Evolutionary conservation across 805 yeast genomes (phyloP).

Genomic region (Wickerhamiella kurtzmanii): DNA sequence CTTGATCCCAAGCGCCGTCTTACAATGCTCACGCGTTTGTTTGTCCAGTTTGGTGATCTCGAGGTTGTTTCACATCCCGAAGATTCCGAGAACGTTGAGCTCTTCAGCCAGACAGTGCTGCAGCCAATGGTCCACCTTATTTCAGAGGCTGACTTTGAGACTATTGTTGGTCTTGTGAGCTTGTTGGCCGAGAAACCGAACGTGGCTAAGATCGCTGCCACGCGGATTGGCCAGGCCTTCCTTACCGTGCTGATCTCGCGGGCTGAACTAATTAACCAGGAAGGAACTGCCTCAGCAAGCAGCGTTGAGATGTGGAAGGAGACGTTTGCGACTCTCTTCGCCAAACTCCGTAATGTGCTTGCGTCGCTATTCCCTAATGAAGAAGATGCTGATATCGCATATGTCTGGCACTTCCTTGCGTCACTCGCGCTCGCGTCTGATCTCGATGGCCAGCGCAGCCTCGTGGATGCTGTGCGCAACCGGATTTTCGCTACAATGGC

Average conservation of each 20-base stretch:
- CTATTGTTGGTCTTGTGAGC: conserved; percentile 63
- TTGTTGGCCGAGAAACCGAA: conserved; percentile 52
- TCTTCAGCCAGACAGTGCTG: conserved; percentile 67
- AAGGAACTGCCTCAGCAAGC: conserved; percentile 33
- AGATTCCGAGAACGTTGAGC: conserved; percentile 43
- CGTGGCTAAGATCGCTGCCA: conserved; percentile 39
- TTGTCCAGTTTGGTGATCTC: conserved; percentile 67
- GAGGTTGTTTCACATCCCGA: conserved; percentile 36
- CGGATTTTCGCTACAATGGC: conserved; percentile 81
- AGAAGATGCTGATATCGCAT: conserved; percentile 47
- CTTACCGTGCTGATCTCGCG: conserved; percentile 83
- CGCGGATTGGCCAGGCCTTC: conserved; percentile 71
- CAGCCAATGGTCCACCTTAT: conserved; percentile 74
- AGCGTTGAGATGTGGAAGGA: conserved; percentile 60
- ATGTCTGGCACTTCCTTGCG: conserved; percentile 95
- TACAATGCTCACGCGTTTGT: conserved; percentile 61
- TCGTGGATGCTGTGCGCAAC: conserved; percentile 87
- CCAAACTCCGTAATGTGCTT: conserved; percentile 63
- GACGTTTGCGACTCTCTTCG: conserved; percentile 71
- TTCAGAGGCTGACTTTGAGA: conserved; percentile 66
- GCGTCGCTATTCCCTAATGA: conserved; percentile 67
- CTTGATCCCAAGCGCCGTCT: conserved; percentile 62
- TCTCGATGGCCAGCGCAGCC: conserved; percentile 73
- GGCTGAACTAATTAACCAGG: conserved; percentile 85
- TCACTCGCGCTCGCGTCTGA: conserved; percentile 85